These are phyloP conservation scores for Alternaria triticimaculans DNA, from an alignment of 2,329 filamentous ascomycete species.

Conservation along the genomic window DNA sequence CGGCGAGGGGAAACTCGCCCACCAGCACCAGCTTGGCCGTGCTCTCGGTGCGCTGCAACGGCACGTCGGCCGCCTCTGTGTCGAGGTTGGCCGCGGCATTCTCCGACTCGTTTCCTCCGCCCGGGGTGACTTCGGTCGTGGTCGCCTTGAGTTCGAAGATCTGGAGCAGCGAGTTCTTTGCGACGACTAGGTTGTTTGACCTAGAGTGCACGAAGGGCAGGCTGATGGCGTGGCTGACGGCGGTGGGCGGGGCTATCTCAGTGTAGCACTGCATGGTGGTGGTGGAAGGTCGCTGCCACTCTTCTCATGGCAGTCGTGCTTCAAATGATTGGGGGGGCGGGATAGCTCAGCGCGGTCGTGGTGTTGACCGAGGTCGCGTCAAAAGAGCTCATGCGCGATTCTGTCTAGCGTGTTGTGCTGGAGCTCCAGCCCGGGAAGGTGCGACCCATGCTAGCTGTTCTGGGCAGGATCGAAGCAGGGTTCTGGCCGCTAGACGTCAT, in stretches of 20 bases:
- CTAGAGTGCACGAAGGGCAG: conserved; percentile 78
- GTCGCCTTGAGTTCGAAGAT: conserved; percentile 79
- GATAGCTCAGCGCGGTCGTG: neutral
- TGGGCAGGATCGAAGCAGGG: neutral
- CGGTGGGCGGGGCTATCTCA: conserved; percentile 91
- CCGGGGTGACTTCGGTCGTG: conserved; percentile 62
- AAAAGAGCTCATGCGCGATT: conserved; percentile 25
- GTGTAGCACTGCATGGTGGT: conserved; percentile 91
- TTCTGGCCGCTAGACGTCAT: neutral
- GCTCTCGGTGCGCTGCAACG: conserved; percentile 66
- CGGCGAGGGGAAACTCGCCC: conserved; percentile 81
- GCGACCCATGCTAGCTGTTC: conserved; percentile 5
- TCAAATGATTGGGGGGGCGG: neutral
- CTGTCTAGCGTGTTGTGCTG: conserved; percentile 5
- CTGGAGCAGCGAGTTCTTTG: conserved; percentile 90
- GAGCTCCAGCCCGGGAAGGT: conserved; percentile 16
- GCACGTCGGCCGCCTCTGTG: conserved; percentile 55
- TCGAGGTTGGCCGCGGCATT: conserved; percentile 53
- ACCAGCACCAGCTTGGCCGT: conserved; percentile 83
- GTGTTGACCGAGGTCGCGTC: conserved; percentile 19
- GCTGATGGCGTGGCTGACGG: conserved; percentile 85
- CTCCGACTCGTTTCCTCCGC: conserved; percentile 51
- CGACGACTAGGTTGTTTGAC: conserved; percentile 85
- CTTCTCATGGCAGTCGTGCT: conserved; percentile 25
- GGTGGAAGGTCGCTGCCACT: neutral